Conservation (phyloP, 2,329 filamentous ascomycete genomes). For the Tolypocladium cylindrosporum region DNA sequence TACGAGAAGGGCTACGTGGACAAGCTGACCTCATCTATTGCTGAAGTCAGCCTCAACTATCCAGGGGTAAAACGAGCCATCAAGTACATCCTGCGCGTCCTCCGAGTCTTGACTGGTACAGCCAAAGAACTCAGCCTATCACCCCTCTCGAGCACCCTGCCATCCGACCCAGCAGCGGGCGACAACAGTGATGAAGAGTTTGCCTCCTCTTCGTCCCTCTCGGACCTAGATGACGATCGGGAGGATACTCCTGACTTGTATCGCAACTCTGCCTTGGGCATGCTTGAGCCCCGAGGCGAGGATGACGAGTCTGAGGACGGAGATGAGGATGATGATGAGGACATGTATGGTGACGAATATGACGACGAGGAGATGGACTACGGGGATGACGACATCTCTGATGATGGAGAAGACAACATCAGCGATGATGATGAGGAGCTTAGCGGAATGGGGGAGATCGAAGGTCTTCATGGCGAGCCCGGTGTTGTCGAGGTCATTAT, state of each 20-base stretch:
- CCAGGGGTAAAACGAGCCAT: slow-evolving; percentile 87
- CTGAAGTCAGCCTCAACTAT: slow-evolving; percentile 92
- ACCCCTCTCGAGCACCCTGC: slow-evolving; percentile 52
- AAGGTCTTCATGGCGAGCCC: slow-evolving; percentile 56
- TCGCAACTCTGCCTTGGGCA: slow-evolving; percentile 88
- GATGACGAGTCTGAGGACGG: slow-evolving; percentile 73
- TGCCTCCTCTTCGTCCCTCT: slow-evolving; percentile 77
- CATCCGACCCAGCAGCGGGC: slow-evolving; percentile 52
- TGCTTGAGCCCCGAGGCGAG: slow-evolving; percentile 77
- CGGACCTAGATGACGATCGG: slow-evolving; percentile 74
- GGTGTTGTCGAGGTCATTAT: slow-evolving; percentile 68
- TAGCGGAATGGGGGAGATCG: slow-evolving; percentile 75
- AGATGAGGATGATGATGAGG: slow-evolving; percentile 66
- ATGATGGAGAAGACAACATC: slow-evolving; percentile 78
- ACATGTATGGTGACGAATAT: slow-evolving; percentile 88
- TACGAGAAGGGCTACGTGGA: slow-evolving; percentile 95
- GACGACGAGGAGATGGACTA: slow-evolving; percentile 94
- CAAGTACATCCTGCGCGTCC: slow-evolving; percentile 87
- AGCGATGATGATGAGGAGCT: slow-evolving; percentile 84
- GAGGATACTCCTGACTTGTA: slow-evolving; percentile 97
- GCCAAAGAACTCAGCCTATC: slow-evolving; percentile 75
- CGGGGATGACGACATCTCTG: slow-evolving; percentile 67
- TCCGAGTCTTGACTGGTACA: slow-evolving; percentile 78
- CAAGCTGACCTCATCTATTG: slow-evolving; percentile 81
- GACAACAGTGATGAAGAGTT: slow-evolving; percentile 76